phyloP scores from a whole-genome alignment of 768 basidiomycete species.

The Hypholoma fasciculare region DNA sequence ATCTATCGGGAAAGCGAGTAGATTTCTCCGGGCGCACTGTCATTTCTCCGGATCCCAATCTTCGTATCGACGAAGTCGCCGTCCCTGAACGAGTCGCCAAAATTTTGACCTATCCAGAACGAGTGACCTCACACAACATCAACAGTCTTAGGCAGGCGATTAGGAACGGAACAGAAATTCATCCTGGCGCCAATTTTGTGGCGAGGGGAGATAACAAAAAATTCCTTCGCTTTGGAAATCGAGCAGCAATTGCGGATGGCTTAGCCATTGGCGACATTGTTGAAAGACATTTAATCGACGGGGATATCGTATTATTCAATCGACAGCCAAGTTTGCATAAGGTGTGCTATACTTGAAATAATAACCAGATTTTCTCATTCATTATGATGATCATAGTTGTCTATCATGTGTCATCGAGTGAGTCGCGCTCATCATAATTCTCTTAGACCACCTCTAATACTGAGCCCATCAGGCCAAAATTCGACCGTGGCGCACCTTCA shows the following conservation, averaged over 20 bases:
- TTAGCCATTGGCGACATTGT: conserved; percentile 89
- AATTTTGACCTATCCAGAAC: conserved; percentile 93
- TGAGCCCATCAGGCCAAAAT: conserved; percentile 65
- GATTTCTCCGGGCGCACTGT: conserved; percentile 98
- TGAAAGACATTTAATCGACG: conserved; percentile 92
- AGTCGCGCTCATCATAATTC: conserved; percentile 16
- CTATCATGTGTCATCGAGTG: conserved; percentile 98
- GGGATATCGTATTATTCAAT: conserved; percentile 97
- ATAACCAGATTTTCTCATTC: background rate
- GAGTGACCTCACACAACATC: conserved; percentile 91
- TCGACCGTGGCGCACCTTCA: conserved; percentile 95
- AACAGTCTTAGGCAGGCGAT: conserved; percentile 72
- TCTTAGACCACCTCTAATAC: background rate
- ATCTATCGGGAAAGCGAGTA: conserved; percentile 97
- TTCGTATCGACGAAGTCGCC: conserved; percentile 97
- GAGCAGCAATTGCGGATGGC: conserved; percentile 76
- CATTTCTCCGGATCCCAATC: conserved; percentile 98
- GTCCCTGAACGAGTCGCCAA: conserved; percentile 95
- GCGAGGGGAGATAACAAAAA: conserved; percentile 85
- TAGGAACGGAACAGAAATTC: conserved; percentile 84
- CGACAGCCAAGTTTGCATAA: conserved; percentile 98
- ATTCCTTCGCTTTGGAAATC: conserved; percentile 85
- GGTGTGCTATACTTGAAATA: conserved; percentile 34
- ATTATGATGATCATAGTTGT: conserved; percentile 53
- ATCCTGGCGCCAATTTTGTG: conserved; percentile 96